Evolutionary conservation across 208 protist species (phyloP), one percentile per base, ranked within the genome.

Genomic region (Zelonia costaricensis): DNA sequence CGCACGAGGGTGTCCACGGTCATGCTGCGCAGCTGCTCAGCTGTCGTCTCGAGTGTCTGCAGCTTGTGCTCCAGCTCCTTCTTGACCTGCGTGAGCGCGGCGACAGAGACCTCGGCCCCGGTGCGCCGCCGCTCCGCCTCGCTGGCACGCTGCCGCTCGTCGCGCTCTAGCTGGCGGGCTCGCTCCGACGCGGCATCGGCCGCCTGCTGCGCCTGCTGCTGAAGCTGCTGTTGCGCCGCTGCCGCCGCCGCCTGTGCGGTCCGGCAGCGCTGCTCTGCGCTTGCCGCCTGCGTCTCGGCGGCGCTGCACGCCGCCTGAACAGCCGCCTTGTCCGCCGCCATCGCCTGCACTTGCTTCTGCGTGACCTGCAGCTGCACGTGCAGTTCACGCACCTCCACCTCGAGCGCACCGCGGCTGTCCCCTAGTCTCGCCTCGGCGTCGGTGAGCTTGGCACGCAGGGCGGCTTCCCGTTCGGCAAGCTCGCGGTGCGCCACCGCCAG

Each of bases 1-100:
- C 60, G 75, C 75, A 64, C 52, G 12, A 72, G 69, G 3, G 69
- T 66, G 23, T 66, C 66, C 10, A 61, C 49, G 4, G 60, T 47
- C 58, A 62, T 59, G 48, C 47, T 54, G 4, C 56, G 55, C 33
- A 77, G 51, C 38, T 71, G 59, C 10, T 69, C 55, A 9, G 44
- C 31, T 20, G 31, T 74, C n/a, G 43, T 20, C 49, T 81, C 63
- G 35, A 76, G 53, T 27, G 42, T 40, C 31, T 69, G 55, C 40
- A 72, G 63, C 39, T 62, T 51, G 15, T 53, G 40, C 25, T 65
- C 69, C 23, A 78, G 42, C 27, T 64, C 43, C 4, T 44, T 58
- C 43, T 62, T 58, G 1, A 69, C 20, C 6, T 53, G 31, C 9
- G 53, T 54, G 1, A 79, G 44, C 1, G 40, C 31, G 8, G 62